phyloP scores from a whole-genome alignment of 2,329 filamentous ascomycete genomes.

The Teratosphaeria destructans region DNA sequence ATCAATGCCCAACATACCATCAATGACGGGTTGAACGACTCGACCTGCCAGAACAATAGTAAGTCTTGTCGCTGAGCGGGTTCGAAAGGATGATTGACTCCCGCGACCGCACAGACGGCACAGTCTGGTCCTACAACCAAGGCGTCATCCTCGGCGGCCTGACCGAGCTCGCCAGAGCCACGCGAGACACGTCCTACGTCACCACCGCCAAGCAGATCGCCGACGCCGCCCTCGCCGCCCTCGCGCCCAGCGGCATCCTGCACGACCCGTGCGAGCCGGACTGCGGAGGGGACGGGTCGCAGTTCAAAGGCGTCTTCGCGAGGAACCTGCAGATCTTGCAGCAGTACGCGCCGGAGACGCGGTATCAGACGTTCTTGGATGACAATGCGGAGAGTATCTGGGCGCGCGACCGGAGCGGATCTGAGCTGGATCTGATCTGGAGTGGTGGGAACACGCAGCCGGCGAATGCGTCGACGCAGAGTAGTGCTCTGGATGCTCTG shows the following conservation, averaged over 20 bases:
- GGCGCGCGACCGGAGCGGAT: constrained; percentile 44
- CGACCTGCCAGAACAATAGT: constrained; percentile 43
- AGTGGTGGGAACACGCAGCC: constrained; percentile 33
- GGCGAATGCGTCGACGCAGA: constrained; percentile 22
- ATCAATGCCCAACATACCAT: constrained; percentile 41
- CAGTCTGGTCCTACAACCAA: constrained; percentile 44
- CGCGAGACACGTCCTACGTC: constrained; percentile 23
- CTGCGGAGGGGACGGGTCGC: constrained; percentile 36
- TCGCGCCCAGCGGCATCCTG: constrained; percentile 31
- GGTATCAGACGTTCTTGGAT: constrained; percentile 45
- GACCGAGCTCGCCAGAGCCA: constrained; percentile 40
- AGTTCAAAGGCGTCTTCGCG: constrained; percentile 65
- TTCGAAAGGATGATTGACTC: background rate
- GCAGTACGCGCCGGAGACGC: constrained; percentile 37
- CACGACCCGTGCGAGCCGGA: constrained; percentile 29
- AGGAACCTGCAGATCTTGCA: constrained; percentile 54
- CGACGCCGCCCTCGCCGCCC: constrained; percentile 28
- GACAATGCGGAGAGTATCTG: constrained; percentile 57
- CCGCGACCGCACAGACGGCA: background rate
- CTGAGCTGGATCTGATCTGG: constrained; percentile 55
- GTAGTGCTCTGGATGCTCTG: constrained; percentile 23
- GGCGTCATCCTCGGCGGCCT: constrained; percentile 51
- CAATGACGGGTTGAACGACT: constrained; percentile 38
- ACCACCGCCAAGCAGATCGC: constrained; percentile 29
- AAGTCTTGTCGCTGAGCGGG: background rate